Conservation (phyloP, 176 grass and related monocot species). For the Alloteropsis semialata region DNA sequence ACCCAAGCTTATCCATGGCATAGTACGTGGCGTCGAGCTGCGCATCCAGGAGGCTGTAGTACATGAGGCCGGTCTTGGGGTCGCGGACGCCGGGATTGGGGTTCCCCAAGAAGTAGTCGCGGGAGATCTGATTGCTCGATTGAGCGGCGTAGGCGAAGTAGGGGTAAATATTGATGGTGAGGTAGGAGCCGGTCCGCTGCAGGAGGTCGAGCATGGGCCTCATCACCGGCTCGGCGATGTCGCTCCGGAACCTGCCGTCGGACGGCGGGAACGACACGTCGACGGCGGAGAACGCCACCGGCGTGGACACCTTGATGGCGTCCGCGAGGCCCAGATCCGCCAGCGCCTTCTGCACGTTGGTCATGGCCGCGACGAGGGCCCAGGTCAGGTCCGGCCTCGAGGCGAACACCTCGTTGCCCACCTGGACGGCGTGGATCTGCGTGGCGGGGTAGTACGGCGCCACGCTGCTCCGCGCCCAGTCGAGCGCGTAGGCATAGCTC, state of each 20-base stretch:
- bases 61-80: background rate
- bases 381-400: background rate
- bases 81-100: conserved; percentile 36
- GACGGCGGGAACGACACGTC: conserved; percentile 50
- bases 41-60: conserved; percentile 65
- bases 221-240: conserved; percentile 52
- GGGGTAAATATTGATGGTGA: conserved; percentile 56
- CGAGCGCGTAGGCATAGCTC: conserved; percentile 31
- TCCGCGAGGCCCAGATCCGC: conserved; percentile 35
- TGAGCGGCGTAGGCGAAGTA: conserved; percentile 56
- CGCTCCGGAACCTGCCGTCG: conserved; percentile 30
- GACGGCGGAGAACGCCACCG: conserved; percentile 42
- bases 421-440: conserved; percentile 42
- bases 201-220: conserved; percentile 57
- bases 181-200: conserved; percentile 31
- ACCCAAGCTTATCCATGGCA: conserved; percentile 1
- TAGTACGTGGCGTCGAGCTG: conserved; percentile 51
- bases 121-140: conserved; percentile 18
- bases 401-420: conserved; percentile 69
- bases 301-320: conserved; percentile 56
- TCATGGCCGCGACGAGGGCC: background rate
- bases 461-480: conserved; percentile 46
- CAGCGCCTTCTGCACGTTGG: conserved; percentile 35
- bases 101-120: conserved; percentile 44
- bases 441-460: conserved; percentile 41